A percentile compares a stretch with the other conserved stretches of the same genome.
Conservation (phyloP, 2,329 filamentous ascomycete genomes). For the Ascochyta koolunga region DNA sequence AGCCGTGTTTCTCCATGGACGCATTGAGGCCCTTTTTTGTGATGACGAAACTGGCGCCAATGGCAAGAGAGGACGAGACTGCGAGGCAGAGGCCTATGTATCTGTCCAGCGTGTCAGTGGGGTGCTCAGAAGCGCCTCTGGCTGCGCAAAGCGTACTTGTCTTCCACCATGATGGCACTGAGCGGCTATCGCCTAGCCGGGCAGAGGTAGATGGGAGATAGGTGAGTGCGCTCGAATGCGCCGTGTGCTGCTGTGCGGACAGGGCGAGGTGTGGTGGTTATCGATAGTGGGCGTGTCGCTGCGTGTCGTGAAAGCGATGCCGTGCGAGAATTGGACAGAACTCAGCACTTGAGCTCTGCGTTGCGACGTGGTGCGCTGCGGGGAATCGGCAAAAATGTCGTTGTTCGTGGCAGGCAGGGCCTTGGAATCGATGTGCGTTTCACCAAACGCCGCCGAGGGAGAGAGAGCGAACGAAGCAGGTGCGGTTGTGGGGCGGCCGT, state of each 20-base stretch:
- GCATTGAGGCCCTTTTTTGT: slow-evolving; percentile 98
- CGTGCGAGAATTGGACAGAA: not conserved
- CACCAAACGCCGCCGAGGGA: slow-evolving; percentile 12
- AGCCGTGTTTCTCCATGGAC: slow-evolving; percentile 88
- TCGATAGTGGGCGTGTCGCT: slow-evolving; percentile 4
- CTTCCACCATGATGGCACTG: slow-evolving; percentile 44
- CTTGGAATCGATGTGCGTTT: slow-evolving; percentile 19
- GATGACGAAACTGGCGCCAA: slow-evolving; percentile 87
- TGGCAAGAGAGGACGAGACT: slow-evolving; percentile 43
- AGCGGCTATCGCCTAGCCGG: slow-evolving; percentile 14
- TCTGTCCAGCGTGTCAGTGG: slow-evolving; percentile 42
- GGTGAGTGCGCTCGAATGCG: slow-evolving; percentile 2
- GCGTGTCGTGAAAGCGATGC: not conserved
- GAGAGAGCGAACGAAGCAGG: slow-evolving; percentile 2
- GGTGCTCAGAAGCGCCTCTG: not conserved
- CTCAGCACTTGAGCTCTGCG: slow-evolving; percentile 19
- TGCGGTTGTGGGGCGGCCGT: slow-evolving; percentile 5
- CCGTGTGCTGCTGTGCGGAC: not conserved
- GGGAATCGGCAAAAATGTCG: slow-evolving; percentile 5
- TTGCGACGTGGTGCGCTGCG: slow-evolving; percentile 9
- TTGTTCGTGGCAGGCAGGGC: slow-evolving; percentile 5
- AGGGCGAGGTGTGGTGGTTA: slow-evolving; percentile 7
- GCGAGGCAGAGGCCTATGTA: slow-evolving; percentile 50
- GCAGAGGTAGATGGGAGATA: slow-evolving; percentile 2
- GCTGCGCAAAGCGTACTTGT: slow-evolving; percentile 45